Evolutionary conservation across 108 stramenopile species (phyloP).

Genomic region (Halocafeteria seosinensis): DNA sequence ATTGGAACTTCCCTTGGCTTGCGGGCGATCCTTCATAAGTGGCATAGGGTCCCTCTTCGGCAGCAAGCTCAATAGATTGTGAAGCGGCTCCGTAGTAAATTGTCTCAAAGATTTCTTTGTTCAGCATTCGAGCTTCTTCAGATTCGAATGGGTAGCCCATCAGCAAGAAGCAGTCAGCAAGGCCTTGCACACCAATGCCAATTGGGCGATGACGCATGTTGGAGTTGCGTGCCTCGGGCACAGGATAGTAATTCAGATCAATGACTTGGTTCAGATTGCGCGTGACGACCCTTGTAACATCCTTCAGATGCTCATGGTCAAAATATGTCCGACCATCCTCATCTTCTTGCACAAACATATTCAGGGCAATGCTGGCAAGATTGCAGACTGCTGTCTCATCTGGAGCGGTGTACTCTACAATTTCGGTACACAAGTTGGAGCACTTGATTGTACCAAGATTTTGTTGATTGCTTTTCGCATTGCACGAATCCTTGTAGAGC

Average conservation of each 20-base stretch:
- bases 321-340: constrained; percentile 33
- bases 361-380: constrained; percentile 82
- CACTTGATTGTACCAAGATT: constrained; percentile 92
- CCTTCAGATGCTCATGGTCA: constrained; percentile 62
- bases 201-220: constrained; percentile 97
- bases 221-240: constrained; percentile 32
- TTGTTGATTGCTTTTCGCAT: constrained; percentile 90
- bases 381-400: constrained; percentile 99
- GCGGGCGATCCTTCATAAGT: constrained; percentile 80
- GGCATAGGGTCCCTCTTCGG: constrained; percentile 72
- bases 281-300: constrained; percentile 77
- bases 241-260: constrained; percentile 94
- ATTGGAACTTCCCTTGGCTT: constrained; percentile 81
- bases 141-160: constrained; percentile 82
- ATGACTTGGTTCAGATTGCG: constrained; percentile 90
- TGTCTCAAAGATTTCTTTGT: constrained; percentile 95
- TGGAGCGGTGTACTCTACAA: constrained; percentile 92
- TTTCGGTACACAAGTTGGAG: constrained; percentile 91
- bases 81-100: constrained; percentile 90
- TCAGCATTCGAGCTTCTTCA: constrained; percentile 55
- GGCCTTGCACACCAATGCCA: constrained; percentile 97
- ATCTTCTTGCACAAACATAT: constrained; percentile 56
- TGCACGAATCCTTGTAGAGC: constrained; percentile 97
- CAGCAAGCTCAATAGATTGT: constrained; percentile 76
- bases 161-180: constrained; percentile 90